Conservation (phyloP, 164 flowering plant species). For the Berberis vulgaris region DNA sequence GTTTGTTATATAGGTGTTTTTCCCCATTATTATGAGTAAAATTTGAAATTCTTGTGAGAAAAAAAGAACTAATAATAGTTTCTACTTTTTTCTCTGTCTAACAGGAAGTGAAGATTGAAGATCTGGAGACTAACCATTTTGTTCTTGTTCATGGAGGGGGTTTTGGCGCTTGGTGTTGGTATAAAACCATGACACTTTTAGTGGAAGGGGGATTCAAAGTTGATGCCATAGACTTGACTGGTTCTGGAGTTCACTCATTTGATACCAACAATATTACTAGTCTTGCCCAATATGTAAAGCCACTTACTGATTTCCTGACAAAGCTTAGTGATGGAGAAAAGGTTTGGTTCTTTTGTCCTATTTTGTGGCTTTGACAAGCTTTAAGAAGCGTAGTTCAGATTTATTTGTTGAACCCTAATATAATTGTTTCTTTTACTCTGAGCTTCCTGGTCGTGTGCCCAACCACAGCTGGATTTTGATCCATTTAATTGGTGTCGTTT, state of each 20-base stretch:
- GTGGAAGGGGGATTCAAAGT: constrained; percentile 81
- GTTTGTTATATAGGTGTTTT: too few species aligned
- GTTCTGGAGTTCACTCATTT: constrained; percentile 77
- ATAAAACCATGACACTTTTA: constrained; percentile 82
- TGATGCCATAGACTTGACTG: constrained; percentile 81
- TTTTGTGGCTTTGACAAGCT: too few species aligned
- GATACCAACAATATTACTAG: constrained; percentile 70
- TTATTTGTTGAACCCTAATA: too few species aligned
- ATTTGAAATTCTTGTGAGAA: neutral
- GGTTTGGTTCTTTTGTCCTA: constrained; percentile 23
- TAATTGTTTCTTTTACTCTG: too few species aligned
- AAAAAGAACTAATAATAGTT: too few species aligned
- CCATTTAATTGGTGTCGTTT: too few species aligned
- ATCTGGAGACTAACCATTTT: constrained; percentile 61
- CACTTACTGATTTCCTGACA: constrained; percentile 60
- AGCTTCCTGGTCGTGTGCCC: too few species aligned
- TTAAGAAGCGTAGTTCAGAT: too few species aligned
- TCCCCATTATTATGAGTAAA: too few species aligned
- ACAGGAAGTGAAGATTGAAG: constrained; percentile 40
- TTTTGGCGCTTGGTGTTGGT: constrained; percentile 99
- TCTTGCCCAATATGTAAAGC: constrained; percentile 79
- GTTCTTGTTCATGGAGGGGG: constrained; percentile 99
- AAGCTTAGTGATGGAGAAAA: constrained; percentile 65
- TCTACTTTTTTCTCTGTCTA: neutral
- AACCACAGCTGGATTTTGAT: too few species aligned